A percentile compares a stretch with the other conserved stretches of the same genome.
These are phyloP conservation scores for Malassezia brasiliensis DNA, from an alignment of 1,284 basidiomycete genomes.

Conservation along the genomic window DNA sequence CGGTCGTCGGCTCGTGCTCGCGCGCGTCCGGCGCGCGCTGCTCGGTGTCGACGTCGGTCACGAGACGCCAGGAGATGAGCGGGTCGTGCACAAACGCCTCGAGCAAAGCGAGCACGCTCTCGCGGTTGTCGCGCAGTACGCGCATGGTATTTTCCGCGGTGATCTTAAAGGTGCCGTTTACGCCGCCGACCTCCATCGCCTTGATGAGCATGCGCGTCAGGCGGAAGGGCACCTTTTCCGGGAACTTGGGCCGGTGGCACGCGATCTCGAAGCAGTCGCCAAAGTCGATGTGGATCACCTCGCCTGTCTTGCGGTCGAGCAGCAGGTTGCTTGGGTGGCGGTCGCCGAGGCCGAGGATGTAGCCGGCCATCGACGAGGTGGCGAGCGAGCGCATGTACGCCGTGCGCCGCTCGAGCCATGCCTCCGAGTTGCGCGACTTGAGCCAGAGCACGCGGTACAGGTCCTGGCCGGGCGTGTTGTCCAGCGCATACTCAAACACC, in stretches of 20 bases:
- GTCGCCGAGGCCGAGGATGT: constrained; percentile 96
- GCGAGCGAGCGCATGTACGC: constrained; percentile 92
- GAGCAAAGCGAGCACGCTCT: constrained; percentile 91
- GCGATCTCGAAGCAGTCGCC: constrained; percentile 52
- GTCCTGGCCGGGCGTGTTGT: constrained; percentile 97
- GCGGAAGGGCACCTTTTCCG: constrained; percentile 96
- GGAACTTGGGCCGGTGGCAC: constrained; percentile 76
- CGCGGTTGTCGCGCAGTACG: constrained; percentile 90
- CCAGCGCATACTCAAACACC: constrained; percentile 96
- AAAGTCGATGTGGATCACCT: constrained; percentile 95
- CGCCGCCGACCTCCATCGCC: constrained; percentile 94
- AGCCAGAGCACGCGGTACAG: constrained; percentile 97
- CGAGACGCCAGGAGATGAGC: constrained; percentile 54
- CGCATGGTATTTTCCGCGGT: constrained; percentile 97
- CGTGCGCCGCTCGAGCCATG: constrained; percentile 94
- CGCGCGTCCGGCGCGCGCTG: constrained; percentile 36
- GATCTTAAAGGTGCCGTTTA: constrained; percentile 90
- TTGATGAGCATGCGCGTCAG: constrained; percentile 96
- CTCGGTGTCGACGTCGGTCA: constrained; percentile 28
- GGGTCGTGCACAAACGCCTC: constrained; percentile 66
- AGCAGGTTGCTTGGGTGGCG: constrained; percentile 93
- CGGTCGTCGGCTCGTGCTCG: constrained; percentile 25
- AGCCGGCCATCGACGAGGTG: constrained; percentile 50
- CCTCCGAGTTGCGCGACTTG: constrained; percentile 85
- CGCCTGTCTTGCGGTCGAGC: constrained; percentile 81